Base-by-base conservation (phyloP, 1,284 basidiomycete genomes). In the Flammula alnicola region DNA sequence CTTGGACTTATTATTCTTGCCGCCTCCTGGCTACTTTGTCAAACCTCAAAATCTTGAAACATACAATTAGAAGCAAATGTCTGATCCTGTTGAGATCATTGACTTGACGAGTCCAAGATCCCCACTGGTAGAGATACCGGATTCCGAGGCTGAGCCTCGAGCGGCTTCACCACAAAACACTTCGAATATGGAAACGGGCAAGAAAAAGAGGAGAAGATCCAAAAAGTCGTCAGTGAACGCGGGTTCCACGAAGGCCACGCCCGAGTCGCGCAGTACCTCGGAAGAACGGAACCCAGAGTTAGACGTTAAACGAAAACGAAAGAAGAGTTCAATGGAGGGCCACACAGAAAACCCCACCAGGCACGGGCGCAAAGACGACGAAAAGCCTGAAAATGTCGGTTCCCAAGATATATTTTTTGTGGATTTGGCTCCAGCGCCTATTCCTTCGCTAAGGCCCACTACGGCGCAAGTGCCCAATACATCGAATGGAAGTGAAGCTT, bases 391-490 rank as follows among this genome's bases (percentile, higher is more conserved):
- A 7, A 26, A 37, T 8, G 10, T 29, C 32, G 38, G 36, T 29
- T 16, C 9, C 2, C 16, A 45, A n/a, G 45, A 69, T 19, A 32
- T 81, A 5, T 88, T 84, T 63, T 79, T 77, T 61, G 59, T 86
- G 42, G 86, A 88, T 60, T 60, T 70, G 16, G 61, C 60, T 3
- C 78, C 82, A 1, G 63, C 61, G 30, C 49, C 60, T 12, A 41
- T 70, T 39, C 63, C 66, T 5, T 41, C 62, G 9, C 23, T 19
- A 16, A 16, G 44, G 55, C 14, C 55, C 22, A 4, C 19, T 26
- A 6, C 54, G 35, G 33, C 10, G 11, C 37, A 26, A 32, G 25
- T 20, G 5, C 8, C n/a, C 17, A 38, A 50, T 29, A 26, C 23
- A 22, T 4, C 25, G 8, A 35, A 44, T 9, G 40, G 49, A 26